phyloP scores from a whole-genome alignment of 345 rosid species.

The Melaleuca quinquenervia region DNA sequence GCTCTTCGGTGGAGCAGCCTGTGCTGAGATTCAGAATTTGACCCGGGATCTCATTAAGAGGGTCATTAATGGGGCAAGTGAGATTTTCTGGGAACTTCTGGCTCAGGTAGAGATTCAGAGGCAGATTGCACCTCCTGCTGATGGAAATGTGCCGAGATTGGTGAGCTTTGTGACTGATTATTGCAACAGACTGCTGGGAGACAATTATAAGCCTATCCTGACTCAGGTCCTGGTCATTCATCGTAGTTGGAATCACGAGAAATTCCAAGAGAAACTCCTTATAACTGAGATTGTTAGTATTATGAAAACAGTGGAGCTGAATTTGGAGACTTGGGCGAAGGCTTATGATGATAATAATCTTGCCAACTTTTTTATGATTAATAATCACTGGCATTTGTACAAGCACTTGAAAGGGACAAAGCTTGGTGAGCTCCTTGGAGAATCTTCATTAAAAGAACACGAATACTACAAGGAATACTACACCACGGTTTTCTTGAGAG shows the following conservation, averaged over 20 bases:
- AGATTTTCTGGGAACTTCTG: constrained; percentile 91
- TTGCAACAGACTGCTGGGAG: constrained; percentile 81
- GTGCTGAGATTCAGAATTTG: constrained; percentile 84
- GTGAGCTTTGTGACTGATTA: constrained; percentile 81
- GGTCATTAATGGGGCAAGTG: constrained; percentile 81
- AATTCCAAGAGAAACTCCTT: constrained; percentile 78
- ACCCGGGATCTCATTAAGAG: constrained; percentile 92
- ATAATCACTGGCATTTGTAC: constrained; percentile 82
- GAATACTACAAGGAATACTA: constrained; percentile 74
- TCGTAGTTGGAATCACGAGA: constrained; percentile 89
- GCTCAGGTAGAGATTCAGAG: constrained; percentile 87
- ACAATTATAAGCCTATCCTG: constrained; percentile 65
- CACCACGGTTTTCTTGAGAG: constrained; percentile 54
- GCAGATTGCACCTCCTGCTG: constrained; percentile 67
- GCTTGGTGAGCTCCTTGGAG: constrained; percentile 70
- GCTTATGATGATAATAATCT: constrained; percentile 54
- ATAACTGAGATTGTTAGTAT: constrained; percentile 55
- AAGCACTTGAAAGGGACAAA: constrained; percentile 81
- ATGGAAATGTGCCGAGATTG: constrained; percentile 72
- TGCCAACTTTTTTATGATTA: constrained; percentile 73
- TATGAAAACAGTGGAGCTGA: constrained; percentile 61
- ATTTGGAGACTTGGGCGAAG: constrained; percentile 74
- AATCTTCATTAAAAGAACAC: constrained; percentile 77
- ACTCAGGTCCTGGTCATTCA: constrained; percentile 78
- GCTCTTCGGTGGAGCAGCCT: constrained; percentile 95